These are phyloP conservation scores for Aspergillus pseudoviridinutans DNA, from an alignment of 2,329 filamentous ascomycete species.

Conservation along the genomic window DNA sequence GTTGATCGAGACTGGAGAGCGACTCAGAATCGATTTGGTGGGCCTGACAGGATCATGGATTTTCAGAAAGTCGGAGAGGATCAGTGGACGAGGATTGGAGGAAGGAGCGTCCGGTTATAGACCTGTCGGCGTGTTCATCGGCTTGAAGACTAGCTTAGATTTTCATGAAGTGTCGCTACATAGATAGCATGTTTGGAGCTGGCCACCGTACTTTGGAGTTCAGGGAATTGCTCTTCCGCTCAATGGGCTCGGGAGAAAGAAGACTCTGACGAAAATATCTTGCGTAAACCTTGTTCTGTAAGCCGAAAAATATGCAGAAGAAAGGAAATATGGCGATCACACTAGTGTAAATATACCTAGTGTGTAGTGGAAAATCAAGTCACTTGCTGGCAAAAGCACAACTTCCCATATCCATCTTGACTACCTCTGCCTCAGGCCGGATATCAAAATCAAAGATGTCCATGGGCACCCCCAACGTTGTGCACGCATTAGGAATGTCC, in stretches of 20 bases:
- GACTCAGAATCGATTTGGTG: slow-evolving; percentile 48
- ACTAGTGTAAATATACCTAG: not conserved
- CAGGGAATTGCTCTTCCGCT: not conserved
- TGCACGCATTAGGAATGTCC: slow-evolving; percentile 87
- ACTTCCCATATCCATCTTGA: slow-evolving; percentile 63
- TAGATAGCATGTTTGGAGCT: not conserved
- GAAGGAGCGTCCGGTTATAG: not conserved
- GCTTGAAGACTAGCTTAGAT: not conserved
- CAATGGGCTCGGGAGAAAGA: not conserved
- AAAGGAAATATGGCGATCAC: not conserved
- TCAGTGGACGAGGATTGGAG: slow-evolving; percentile 36
- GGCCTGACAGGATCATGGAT: slow-evolving; percentile 47
- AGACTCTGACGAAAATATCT: not conserved
- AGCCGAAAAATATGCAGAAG: not conserved
- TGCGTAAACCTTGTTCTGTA: not conserved
- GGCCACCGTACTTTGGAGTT: not conserved
- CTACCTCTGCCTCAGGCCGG: slow-evolving; percentile 58
- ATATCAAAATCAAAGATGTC: slow-evolving; percentile 97
- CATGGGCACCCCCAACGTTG: slow-evolving; percentile 81
- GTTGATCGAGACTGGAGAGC: slow-evolving; percentile 45
- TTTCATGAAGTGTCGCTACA: not conserved
- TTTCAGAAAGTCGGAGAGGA: slow-evolving; percentile 38
- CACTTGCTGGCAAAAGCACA: slow-evolving; percentile 60
- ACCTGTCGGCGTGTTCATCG: not conserved
- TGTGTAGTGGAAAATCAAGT: not conserved